A percentile compares a stretch with the other conserved stretches of the same genome.
phyloP scores from a whole-genome alignment of 495 filamentous ascomycete genomes.

The Neurospora sp. region DNA sequence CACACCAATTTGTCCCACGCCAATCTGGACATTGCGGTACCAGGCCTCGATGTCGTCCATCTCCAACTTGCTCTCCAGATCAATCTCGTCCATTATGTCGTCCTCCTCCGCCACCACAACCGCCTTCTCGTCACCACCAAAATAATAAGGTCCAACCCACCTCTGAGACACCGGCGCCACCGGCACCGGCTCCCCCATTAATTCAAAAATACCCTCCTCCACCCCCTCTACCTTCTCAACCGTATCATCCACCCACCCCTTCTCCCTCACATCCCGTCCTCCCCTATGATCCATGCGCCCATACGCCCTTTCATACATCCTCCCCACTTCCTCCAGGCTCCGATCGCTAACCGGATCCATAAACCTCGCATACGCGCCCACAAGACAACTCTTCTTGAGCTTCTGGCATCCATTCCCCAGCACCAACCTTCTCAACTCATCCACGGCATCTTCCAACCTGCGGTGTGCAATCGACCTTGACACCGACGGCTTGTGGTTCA shows the following conservation, averaged over 20 bases:
- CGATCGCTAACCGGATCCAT: conserved; percentile 41
- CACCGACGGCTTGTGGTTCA: not conserved
- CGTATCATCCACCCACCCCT: not conserved
- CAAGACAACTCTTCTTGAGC: conserved; percentile 47
- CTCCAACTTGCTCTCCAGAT: conserved; percentile 5
- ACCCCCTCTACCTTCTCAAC: not conserved
- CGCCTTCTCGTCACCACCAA: conserved; percentile 2
- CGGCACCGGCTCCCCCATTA: conserved; percentile 1
- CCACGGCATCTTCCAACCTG: conserved; percentile 44
- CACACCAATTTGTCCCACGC: not conserved
- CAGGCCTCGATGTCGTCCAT: conserved; percentile 24
- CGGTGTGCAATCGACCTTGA: conserved; percentile 27
- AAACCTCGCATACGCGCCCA: conserved; percentile 49
- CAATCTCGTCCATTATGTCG: conserved; percentile 1
- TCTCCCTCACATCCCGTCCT: not conserved
- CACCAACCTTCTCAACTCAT: conserved; percentile 52
- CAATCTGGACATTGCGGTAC: conserved; percentile 19
- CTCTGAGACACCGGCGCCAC: not conserved
- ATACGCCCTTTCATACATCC: conserved; percentile 48
- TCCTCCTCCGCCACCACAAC: not conserved
- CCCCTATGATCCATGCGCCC: conserved; percentile 18
- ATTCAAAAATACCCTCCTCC: not conserved
- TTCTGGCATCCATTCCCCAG: conserved; percentile 46
- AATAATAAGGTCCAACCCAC: not conserved
- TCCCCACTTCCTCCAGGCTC: conserved; percentile 45